Conservation (phyloP, 2,329 filamentous ascomycete genomes). For the Tolypocladium tropicale region DNA sequence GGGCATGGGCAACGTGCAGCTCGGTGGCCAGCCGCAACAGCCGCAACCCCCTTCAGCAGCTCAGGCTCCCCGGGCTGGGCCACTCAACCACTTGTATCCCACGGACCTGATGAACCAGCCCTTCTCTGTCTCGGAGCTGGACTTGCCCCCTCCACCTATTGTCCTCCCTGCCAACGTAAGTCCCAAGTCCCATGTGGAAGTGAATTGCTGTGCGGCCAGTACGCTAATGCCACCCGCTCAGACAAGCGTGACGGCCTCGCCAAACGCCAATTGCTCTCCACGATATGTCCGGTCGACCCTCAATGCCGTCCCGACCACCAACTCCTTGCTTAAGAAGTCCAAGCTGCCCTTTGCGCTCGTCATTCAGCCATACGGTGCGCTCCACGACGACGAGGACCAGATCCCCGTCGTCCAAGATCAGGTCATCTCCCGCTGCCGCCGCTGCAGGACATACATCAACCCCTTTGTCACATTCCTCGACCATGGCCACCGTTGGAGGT, state of each 20-base stretch:
- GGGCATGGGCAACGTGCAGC: constrained; percentile 76
- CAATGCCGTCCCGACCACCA: constrained; percentile 85
- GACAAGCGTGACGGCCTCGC: constrained; percentile 86
- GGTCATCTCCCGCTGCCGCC: constrained; percentile 90
- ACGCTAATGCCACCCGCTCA: constrained; percentile 33
- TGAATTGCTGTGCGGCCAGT: background rate
- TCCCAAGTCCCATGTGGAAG: too few relatives aligned
- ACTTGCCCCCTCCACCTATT: constrained; percentile 83
- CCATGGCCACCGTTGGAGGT: constrained; percentile 94
- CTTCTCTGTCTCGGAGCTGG: constrained; percentile 87
- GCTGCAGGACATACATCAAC: constrained; percentile 96
- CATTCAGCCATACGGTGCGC: constrained; percentile 87
- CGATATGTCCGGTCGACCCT: constrained; percentile 94
- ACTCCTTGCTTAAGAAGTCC: constrained; percentile 91
- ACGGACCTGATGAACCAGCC: constrained; percentile 87
- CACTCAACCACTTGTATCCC: constrained; percentile 81
- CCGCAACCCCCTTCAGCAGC: constrained; percentile 30
- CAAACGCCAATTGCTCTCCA: constrained; percentile 79
- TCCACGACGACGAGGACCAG: constrained; percentile 86
- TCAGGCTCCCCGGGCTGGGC: constrained; percentile 32
- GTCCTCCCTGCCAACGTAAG: constrained; percentile 85
- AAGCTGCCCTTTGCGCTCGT: constrained; percentile 91
- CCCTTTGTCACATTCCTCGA: constrained; percentile 95
- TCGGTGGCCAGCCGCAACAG: constrained; percentile 44
- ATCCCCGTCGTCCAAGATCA: constrained; percentile 93